phyloP scores from a whole-genome alignment of 1,284 basidiomycete genomes.

The Cutaneotrichosporon dermatis region DNA sequence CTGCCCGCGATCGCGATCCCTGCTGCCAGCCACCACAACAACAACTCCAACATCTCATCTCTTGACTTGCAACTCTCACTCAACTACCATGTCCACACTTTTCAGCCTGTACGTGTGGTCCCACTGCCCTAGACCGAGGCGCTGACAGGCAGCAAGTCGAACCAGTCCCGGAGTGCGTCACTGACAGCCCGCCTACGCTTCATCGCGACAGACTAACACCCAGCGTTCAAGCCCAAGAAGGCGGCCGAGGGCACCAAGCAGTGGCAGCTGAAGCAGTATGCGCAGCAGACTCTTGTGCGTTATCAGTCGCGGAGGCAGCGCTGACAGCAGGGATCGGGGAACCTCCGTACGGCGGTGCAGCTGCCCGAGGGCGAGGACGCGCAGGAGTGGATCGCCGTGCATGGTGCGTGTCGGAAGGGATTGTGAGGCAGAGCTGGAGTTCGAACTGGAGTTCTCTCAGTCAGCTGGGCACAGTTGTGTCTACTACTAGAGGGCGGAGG shows the following conservation, averaged over 20 bases:
- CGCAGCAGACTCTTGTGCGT: conserved; percentile 84
- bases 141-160: conserved; percentile 37
- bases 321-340: conserved; percentile 74
- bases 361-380: conserved; percentile 90
- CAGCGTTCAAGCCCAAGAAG: conserved; percentile 92
- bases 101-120: conserved; percentile 38
- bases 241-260: conserved; percentile 94
- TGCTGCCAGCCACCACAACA: no score
- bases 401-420: conserved; percentile 69
- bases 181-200: no score
- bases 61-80: background rate
- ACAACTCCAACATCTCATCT: background rate
- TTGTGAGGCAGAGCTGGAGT: no score
- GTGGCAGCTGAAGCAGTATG: conserved; percentile 94
- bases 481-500: no score
- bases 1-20: no score
- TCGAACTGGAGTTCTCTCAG: no score
- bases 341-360: conserved; percentile 79
- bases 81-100: conserved; percentile 34
- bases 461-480: no score
- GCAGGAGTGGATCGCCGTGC: conserved; percentile 95
- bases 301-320: background rate
- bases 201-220: no score
- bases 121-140: no score
- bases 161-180: conserved; percentile 37